A percentile compares a stretch with the other conserved stretches of the same genome.
Conservation (phyloP, 768 basidiomycete genomes). For the Leccinum subtestaceum region DNA sequence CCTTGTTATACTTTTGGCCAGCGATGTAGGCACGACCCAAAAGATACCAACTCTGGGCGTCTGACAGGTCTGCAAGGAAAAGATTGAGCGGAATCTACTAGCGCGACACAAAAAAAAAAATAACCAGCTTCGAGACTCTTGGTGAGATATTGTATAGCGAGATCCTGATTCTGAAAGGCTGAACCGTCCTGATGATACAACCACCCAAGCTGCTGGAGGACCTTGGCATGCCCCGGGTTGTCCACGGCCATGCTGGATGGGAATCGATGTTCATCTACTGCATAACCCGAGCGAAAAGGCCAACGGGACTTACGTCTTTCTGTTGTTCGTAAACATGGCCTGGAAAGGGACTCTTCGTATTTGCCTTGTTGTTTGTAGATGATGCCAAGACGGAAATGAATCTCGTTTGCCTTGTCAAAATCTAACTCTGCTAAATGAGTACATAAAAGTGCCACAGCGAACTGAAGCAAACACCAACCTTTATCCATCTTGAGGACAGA, state of each 20-base stretch:
- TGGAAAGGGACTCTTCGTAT: constrained; percentile 81
- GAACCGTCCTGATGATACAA: constrained; percentile 95
- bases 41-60: no score
- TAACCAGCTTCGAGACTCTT: constrained; percentile 92
- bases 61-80: constrained; percentile 67
- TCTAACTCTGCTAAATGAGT: constrained; percentile 48
- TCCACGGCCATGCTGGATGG: constrained; percentile 73
- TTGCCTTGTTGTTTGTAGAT: constrained; percentile 99
- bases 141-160: constrained; percentile 90
- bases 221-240: constrained; percentile 93
- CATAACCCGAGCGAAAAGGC: not conserved
- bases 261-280: constrained; percentile 12
- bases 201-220: constrained; percentile 97
- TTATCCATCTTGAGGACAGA: constrained; percentile 97
- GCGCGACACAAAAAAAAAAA: constrained; percentile 20
- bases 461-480: constrained; percentile 47
- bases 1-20: constrained; percentile 97
- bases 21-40: constrained; percentile 99
- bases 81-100: not conserved
- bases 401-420: constrained; percentile 98
- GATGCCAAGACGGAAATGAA: constrained; percentile 95
- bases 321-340: constrained; percentile 98
- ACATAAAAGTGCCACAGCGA: constrained; percentile 19
- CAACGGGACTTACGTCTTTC: constrained; percentile 68
- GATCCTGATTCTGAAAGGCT: constrained; percentile 92